These are phyloP conservation scores for Ophiostoma sp. DNA, from an alignment of 2,329 filamentous ascomycete genomes.

Conservation along the genomic window DNA sequence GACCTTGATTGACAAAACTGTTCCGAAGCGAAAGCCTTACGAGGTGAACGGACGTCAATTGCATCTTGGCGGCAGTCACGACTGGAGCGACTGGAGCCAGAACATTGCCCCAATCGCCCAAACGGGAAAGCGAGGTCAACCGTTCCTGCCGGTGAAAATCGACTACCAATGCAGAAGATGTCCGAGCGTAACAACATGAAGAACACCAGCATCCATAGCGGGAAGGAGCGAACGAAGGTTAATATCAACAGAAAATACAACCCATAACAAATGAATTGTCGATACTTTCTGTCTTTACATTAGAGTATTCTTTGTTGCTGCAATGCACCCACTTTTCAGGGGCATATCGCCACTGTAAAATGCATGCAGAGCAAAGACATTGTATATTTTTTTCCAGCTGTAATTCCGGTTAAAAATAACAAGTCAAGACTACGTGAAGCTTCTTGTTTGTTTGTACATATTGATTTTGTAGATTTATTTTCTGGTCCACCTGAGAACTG, in stretches of 20 bases:
- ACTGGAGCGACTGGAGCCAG: neutral
- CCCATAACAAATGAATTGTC: neutral
- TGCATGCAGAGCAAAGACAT: no score
- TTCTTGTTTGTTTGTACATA: neutral
- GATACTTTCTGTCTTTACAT: neutral
- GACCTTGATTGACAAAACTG: neutral
- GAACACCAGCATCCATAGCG: neutral
- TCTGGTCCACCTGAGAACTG: no score
- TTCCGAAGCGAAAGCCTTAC: neutral
- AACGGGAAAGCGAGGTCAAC: neutral
- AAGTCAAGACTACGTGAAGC: neutral
- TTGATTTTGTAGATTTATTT: neutral
- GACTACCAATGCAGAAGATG: constrained; percentile 1
- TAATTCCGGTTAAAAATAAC: neutral
- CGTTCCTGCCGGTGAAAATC: neutral
- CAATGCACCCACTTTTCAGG: constrained; percentile 3
- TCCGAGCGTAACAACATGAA: neutral
- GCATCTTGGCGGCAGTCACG: neutral
- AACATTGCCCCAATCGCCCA: neutral
- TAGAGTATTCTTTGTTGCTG: neutral
- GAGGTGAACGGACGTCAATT: neutral
- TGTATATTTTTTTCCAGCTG: neutral
- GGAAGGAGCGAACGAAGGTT: neutral
- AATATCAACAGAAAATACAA: neutral
- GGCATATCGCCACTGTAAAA: constrained; percentile 6